These are phyloP conservation scores for Rosa chinensis DNA, from an alignment of 306 rosid genomes.

Conservation along the genomic window DNA sequence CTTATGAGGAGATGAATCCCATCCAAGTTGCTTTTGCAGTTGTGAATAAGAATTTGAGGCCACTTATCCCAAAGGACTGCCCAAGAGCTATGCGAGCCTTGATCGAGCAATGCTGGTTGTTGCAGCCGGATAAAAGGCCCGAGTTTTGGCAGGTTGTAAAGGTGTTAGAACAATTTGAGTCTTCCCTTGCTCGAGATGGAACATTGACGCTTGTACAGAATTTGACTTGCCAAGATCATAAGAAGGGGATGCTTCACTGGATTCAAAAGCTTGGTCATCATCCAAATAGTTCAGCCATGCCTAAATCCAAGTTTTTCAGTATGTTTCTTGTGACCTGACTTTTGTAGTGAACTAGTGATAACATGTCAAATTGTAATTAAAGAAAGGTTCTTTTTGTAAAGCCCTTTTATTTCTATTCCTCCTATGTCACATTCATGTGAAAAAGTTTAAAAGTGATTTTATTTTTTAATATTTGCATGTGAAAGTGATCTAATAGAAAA, in stretches of 20 bases:
- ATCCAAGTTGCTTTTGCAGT: constrained; percentile 94
- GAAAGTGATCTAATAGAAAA: constrained; percentile 18
- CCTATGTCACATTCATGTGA: constrained; percentile 19
- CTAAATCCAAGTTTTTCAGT: constrained; percentile 68
- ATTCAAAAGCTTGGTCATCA: constrained; percentile 84
- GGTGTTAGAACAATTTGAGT: constrained; percentile 69
- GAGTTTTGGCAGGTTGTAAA: constrained; percentile 93
- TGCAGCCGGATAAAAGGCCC: constrained; percentile 74
- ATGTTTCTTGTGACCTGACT: constrained; percentile 38
- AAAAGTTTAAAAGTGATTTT: too few species aligned
- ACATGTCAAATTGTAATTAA: constrained; percentile 55
- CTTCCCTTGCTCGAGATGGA: constrained; percentile 67
- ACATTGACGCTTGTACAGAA: constrained; percentile 49
- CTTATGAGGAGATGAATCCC: constrained; percentile 85
- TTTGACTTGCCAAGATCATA: constrained; percentile 58
- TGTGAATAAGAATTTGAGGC: constrained; percentile 77
- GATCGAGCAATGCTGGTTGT: constrained; percentile 87
- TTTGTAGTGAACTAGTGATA: constrained; percentile 1
- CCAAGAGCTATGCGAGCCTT: constrained; percentile 67
- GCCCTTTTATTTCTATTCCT: constrained; percentile 35
- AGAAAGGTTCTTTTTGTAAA: constrained; percentile 40
- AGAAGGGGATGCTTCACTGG: constrained; percentile 86
- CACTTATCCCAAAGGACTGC: constrained; percentile 57
- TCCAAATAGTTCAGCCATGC: constrained; percentile 44
- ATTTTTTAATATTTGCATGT: not conserved